Conservation (phyloP, 345 rosid genomes). For the Salix exigua region DNA sequence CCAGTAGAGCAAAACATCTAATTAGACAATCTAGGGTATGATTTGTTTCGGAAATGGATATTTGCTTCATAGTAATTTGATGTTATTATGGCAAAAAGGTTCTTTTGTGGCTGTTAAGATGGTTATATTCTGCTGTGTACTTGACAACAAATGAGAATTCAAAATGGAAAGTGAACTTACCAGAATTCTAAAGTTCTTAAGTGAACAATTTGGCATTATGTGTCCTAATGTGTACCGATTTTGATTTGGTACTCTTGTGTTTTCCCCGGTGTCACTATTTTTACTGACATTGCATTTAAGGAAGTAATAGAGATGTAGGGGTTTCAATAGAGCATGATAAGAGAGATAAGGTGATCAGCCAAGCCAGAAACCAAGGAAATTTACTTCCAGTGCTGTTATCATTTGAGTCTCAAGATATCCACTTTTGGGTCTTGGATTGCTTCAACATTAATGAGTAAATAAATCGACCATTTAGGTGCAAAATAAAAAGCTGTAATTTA, state of each 20-base stretch:
- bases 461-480: background rate
- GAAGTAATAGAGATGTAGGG: background rate
- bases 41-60: constrained; percentile 21
- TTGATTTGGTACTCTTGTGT: background rate
- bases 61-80: constrained; percentile 21
- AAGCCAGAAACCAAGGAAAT: background rate
- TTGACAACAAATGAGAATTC: constrained; percentile 19
- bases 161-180: constrained; percentile 7
- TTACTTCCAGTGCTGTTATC: background rate
- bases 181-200: constrained; percentile 9
- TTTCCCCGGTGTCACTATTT: background rate
- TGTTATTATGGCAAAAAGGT: constrained; percentile 17
- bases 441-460: background rate
- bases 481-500: background rate
- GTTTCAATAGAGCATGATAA: background rate
- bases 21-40: constrained; percentile 22
- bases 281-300: background rate
- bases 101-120: constrained; percentile 15
- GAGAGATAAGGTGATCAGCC: background rate
- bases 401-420: background rate
- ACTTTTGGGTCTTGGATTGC: background rate
- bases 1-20: constrained; percentile 22
- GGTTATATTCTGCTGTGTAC: constrained; percentile 20
- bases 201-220: background rate
- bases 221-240: background rate